phyloP scores from a whole-genome alignment of 2,329 filamentous ascomycete species.

The Incumbomyces lentus region DNA sequence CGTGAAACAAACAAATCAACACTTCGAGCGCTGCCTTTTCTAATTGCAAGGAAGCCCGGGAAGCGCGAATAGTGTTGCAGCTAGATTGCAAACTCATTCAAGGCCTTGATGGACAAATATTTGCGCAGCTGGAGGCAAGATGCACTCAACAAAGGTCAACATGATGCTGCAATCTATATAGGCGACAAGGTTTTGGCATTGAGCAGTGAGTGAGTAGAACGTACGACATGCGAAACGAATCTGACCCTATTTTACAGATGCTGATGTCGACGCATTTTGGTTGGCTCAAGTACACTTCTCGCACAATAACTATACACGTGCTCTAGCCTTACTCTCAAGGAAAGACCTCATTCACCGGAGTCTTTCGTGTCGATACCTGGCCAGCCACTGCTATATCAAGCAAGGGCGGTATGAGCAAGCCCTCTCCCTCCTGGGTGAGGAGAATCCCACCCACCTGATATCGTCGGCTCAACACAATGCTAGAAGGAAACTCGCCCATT shows the following conservation, averaged over 20 bases:
- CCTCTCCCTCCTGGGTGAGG: conserved; percentile 73
- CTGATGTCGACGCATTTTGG: conserved; percentile 91
- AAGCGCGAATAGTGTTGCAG: too few species aligned
- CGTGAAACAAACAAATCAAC: too few species aligned
- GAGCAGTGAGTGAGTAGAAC: conserved; percentile 56
- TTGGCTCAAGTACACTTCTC: conserved; percentile 97
- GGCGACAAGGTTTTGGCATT: conserved; percentile 93
- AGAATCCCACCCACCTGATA: conserved; percentile 85
- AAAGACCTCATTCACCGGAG: conserved; percentile 74
- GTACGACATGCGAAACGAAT: conserved; percentile 11
- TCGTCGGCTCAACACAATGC: conserved; percentile 48
- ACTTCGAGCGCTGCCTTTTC: too few species aligned
- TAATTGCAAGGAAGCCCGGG: too few species aligned
- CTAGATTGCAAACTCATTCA: background rate
- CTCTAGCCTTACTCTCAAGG: conserved; percentile 72
- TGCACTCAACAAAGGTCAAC: conserved; percentile 88
- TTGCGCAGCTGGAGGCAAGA: conserved; percentile 91
- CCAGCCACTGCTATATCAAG: conserved; percentile 88
- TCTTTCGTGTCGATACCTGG: conserved; percentile 81
- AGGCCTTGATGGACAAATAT: conserved; percentile 68
- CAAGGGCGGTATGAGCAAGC: conserved; percentile 86
- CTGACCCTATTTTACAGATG: conserved; percentile 46
- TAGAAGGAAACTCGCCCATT: conserved; percentile 61
- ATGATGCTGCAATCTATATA: conserved; percentile 92
- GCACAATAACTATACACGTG: conserved; percentile 87